Conservation (phyloP, 371 early-diverging fungal species). For the Rhizopus sp. region DNA sequence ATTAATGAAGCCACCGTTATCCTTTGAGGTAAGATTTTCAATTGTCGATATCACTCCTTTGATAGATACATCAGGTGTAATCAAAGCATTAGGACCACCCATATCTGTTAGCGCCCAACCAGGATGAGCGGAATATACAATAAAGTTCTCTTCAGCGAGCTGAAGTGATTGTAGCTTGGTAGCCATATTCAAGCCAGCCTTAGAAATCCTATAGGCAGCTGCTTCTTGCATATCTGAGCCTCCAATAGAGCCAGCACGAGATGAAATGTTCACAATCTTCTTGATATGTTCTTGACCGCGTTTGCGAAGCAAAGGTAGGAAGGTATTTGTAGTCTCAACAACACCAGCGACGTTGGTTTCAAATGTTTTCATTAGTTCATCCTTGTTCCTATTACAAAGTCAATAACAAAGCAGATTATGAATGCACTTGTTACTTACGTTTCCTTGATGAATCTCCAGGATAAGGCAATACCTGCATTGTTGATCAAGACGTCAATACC, state of each 20-base stretch:
- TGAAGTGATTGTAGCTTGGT: slow-evolving; percentile 15
- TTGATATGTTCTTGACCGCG: slow-evolving; percentile 15
- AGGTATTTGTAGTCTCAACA: slow-evolving; percentile 14
- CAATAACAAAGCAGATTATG: not conserved
- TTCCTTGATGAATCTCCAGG: not conserved
- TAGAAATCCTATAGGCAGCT: slow-evolving; percentile 23
- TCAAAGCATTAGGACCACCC: slow-evolving; percentile 15
- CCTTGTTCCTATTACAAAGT: not conserved
- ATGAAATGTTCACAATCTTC: slow-evolving; percentile 28
- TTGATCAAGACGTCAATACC: slow-evolving; percentile 35
- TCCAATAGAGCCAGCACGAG: slow-evolving; percentile 20
- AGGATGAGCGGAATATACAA: slow-evolving; percentile 24
- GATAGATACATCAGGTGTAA: slow-evolving; percentile 13
- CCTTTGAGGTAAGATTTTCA: not conserved
- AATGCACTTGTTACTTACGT: not conserved
- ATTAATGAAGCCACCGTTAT: not conserved
- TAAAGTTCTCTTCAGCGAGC: slow-evolving; percentile 21
- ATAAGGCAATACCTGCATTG: slow-evolving; percentile 34
- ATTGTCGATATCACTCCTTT: slow-evolving; percentile 10
- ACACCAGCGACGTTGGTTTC: slow-evolving; percentile 23
- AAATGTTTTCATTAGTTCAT: not conserved
- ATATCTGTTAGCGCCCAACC: slow-evolving; percentile 29
- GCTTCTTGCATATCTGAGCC: not conserved
- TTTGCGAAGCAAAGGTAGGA: slow-evolving; percentile 29
- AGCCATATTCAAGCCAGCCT: slow-evolving; percentile 25